Evolutionary conservation across 176 grass and related monocot genomes (phyloP).

Genomic region (Neostapfia colusana): DNA sequence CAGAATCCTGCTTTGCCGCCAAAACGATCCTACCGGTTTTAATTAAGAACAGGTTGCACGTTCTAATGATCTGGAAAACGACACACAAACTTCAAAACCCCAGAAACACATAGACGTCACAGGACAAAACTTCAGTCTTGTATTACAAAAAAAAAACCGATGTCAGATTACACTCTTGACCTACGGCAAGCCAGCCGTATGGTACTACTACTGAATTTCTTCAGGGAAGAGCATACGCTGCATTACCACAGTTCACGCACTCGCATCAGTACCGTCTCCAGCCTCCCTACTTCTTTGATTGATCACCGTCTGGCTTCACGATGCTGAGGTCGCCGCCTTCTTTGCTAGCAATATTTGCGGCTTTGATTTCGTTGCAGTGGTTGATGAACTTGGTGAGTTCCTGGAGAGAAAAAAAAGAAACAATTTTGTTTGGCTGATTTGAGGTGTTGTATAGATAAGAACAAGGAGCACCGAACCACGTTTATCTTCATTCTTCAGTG

Average conservation of each 20-base stretch:
- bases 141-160: neutral
- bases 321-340: constrained; percentile 66
- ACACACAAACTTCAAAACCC: neutral
- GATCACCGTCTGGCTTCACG: constrained; percentile 43
- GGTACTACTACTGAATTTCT: constrained; percentile 1
- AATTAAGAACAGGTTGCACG: neutral
- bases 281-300: constrained; percentile 49
- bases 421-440: no score
- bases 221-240: neutral
- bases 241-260: neutral
- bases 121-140: constrained; percentile 1
- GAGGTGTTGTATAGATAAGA: no score
- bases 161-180: constrained; percentile 10
- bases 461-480: no score
- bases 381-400: constrained; percentile 84
- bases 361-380: constrained; percentile 67
- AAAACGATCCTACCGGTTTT: neutral
- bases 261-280: neutral
- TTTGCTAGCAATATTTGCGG: constrained; percentile 73
- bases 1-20: neutral
- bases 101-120: neutral
- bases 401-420: constrained; percentile 28
- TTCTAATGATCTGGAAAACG: neutral
- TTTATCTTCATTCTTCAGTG: neutral
- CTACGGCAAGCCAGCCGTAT: neutral